These are phyloP conservation scores for Hyphopichia burtonii DNA, from an alignment of 1,139 yeast genomes.

Conservation along the genomic window DNA sequence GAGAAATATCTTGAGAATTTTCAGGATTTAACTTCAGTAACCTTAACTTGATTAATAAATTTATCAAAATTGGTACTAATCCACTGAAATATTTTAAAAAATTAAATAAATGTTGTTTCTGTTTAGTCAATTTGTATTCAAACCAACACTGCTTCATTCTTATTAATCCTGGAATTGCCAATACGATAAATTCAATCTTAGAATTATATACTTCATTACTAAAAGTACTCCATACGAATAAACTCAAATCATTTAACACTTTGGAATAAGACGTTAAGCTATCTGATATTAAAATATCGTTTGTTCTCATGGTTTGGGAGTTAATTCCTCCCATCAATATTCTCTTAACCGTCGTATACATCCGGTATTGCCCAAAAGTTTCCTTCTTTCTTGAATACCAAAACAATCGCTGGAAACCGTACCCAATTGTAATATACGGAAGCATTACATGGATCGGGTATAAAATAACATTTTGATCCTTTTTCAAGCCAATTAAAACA, in stretches of 20 bases:
- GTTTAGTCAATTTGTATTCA: constrained; percentile 58
- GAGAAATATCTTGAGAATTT: constrained; percentile 9
- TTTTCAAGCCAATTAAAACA: constrained; percentile 16
- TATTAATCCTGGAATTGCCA: constrained; percentile 64
- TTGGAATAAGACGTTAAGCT: constrained; percentile 76
- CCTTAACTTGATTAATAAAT: constrained; percentile 33
- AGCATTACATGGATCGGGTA: constrained; percentile 11
- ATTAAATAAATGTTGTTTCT: constrained; percentile 61
- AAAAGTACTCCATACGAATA: constrained; percentile 39
- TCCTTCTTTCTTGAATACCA: constrained; percentile 10
- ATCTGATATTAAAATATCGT: constrained; percentile 80
- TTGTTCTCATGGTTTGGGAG: constrained; percentile 56
- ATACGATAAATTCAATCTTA: constrained; percentile 47
- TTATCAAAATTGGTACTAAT: constrained; percentile 59
- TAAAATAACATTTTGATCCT: constrained; percentile 4
- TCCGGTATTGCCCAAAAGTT: constrained; percentile 41
- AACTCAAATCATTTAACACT: constrained; percentile 67
- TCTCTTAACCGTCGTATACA: constrained; percentile 51
- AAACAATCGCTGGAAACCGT: constrained; percentile 17
- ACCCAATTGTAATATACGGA: constrained; percentile 18
- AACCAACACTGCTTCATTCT: constrained; percentile 78
- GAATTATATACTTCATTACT: constrained; percentile 25
- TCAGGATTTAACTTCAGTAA: constrained; percentile 10
- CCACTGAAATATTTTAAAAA: constrained; percentile 72
- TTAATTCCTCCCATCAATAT: constrained; percentile 58